Evolutionary conservation across 257 asterid genomes (phyloP).

Genomic region (Lantana camara): DNA sequence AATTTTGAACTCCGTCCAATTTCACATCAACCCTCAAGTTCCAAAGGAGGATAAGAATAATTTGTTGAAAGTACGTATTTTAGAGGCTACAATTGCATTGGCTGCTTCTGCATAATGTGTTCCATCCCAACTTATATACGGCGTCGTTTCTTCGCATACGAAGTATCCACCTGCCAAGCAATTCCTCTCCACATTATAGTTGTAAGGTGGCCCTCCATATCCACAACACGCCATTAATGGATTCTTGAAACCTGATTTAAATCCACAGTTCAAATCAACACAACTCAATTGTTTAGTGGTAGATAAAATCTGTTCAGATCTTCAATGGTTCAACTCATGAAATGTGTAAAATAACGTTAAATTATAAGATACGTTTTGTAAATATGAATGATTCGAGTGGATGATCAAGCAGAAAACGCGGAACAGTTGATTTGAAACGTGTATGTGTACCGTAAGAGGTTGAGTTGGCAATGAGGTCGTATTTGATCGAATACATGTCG

Average conservation of each 20-base stretch:
- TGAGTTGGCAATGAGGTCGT: slow-evolving; percentile 36
- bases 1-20: too few species aligned
- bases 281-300: too few species aligned
- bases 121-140: slow-evolving; percentile 59
- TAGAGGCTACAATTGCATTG: slow-evolving; percentile 44
- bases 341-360: too few species aligned
- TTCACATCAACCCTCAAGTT: too few species aligned
- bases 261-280: background rate
- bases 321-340: too few species aligned
- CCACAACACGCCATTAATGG: slow-evolving; percentile 67
- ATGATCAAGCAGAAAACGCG: too few species aligned
- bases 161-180: slow-evolving; percentile 34
- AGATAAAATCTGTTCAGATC: too few species aligned
- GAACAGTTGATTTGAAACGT: too few species aligned
- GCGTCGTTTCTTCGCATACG: slow-evolving; percentile 35
- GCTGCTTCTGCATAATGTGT: slow-evolving; percentile 58
- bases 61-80: slow-evolving; percentile 45
- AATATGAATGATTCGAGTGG: too few species aligned
- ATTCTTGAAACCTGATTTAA: slow-evolving; percentile 42
- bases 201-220: slow-evolving; percentile 53
- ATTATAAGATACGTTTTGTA: too few species aligned
- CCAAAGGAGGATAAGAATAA: slow-evolving; percentile 48
- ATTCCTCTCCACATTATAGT: slow-evolving; percentile 33
- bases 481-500: slow-evolving; percentile 40
- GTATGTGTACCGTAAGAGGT: slow-evolving; percentile 24